A percentile compares a stretch with the other conserved stretches of the same genome.
These are phyloP conservation scores for Spencermartinsiella europaea DNA, from an alignment of 805 yeast species.

Conservation along the genomic window DNA sequence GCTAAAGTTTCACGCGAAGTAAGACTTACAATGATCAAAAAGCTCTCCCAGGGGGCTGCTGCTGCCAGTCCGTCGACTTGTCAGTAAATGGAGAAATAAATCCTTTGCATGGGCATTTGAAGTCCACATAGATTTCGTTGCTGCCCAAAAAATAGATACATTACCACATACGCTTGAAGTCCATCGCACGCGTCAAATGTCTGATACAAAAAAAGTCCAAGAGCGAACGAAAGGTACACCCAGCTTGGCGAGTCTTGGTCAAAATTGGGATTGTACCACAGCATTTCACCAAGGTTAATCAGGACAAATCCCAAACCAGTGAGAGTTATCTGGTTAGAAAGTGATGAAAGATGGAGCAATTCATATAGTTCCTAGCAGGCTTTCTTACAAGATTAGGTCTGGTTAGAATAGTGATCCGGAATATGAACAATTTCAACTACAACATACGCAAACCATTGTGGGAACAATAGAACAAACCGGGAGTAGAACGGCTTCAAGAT, in stretches of 20 bases:
- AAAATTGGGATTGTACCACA: slow-evolving; percentile 69
- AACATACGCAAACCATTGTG: slow-evolving; percentile 66
- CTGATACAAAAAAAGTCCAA: slow-evolving; percentile 84
- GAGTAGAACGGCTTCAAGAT: slow-evolving; percentile 81
- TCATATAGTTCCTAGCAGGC: too few relatives aligned
- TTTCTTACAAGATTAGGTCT: slow-evolving; percentile 16
- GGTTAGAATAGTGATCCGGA: background rate
- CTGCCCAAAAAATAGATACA: background rate
- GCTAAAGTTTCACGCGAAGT: too few relatives aligned
- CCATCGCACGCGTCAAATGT: slow-evolving; percentile 98
- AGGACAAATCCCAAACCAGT: slow-evolving; percentile 71
- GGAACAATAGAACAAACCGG: slow-evolving; percentile 66
- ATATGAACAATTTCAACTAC: background rate
- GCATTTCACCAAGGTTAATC: slow-evolving; percentile 55
- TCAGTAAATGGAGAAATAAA: background rate
- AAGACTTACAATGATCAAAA: slow-evolving; percentile 83
- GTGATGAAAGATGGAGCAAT: background rate
- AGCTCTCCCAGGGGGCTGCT: slow-evolving; percentile 91
- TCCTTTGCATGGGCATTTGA: background rate
- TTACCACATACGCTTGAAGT: slow-evolving; percentile 57
- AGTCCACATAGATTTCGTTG: background rate
- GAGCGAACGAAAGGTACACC: slow-evolving; percentile 71
- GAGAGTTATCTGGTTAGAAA: slow-evolving; percentile 71
- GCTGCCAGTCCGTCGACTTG: slow-evolving; percentile 78
- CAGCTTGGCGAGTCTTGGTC: slow-evolving; percentile 59